A percentile compares a stretch with the other conserved stretches of the same genome.
Conservation (phyloP, 2,329 filamentous ascomycete genomes). For the Tolypocladium nubicola region DNA sequence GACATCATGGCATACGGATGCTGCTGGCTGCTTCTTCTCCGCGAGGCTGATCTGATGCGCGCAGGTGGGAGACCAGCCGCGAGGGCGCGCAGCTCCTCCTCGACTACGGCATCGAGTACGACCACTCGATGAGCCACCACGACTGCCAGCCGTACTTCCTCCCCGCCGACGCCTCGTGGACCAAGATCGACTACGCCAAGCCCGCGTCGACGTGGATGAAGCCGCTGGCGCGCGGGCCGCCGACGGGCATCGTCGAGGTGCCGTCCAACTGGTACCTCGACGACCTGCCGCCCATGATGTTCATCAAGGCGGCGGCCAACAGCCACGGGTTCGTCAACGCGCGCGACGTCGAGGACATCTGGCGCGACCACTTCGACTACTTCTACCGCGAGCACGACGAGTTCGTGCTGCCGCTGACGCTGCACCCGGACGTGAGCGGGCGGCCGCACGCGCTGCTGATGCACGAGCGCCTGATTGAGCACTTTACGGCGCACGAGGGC, state of each 20-base stretch:
- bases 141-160: constrained; percentile 56
- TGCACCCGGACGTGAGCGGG: constrained; percentile 64
- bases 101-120: constrained; percentile 59
- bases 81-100: constrained; percentile 57
- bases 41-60: not conserved
- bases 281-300: constrained; percentile 60
- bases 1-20: no score
- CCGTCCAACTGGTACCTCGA: constrained; percentile 48
- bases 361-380: constrained; percentile 59
- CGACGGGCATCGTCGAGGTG: constrained; percentile 55
- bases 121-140: constrained; percentile 56
- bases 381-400: constrained; percentile 70
- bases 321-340: constrained; percentile 50
- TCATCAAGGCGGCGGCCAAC: constrained; percentile 56
- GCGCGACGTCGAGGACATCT: constrained; percentile 53
- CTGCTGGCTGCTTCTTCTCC: no score
- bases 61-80: constrained; percentile 54
- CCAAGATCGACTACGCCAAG: constrained; percentile 56
- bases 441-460: constrained; percentile 62
- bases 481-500: constrained; percentile 51
- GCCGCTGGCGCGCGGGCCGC: constrained; percentile 44
- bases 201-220: constrained; percentile 57
- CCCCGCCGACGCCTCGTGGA: constrained; percentile 52
- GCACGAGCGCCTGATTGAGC: constrained; percentile 57
- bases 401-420: constrained; percentile 68